Base-by-base conservation (phyloP, 140 eudicot genomes). In the Eryngium alpinum region DNA sequence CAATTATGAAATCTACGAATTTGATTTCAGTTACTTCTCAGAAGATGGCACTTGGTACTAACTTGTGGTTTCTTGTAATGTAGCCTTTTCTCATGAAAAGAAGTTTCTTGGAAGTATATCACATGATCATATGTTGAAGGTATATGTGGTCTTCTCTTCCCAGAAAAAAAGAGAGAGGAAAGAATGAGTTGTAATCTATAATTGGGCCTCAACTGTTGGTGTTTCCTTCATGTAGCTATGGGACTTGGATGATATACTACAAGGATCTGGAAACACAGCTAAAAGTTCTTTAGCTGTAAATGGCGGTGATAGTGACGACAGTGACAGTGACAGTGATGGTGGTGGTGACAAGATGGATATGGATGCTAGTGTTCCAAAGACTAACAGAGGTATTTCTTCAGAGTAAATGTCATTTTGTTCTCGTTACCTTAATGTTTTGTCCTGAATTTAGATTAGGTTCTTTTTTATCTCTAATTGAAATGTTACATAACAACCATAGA, bases 51-150 rank as follows among this genome's bases (percentile, higher is more conserved):
- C 46, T 38, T 49, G 63, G 44, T 75, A 15, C 81, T 84, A 33
- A 83, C 77, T 14, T 19, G 57, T 34, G 69, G n/a, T 60, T n/a
- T 77, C n/a, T 46, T 73, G 38, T 44, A 77, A 31, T 84, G 84
- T 80, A 95, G 99, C 98, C 18, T 91, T 95, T 87, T 95, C 99
- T 49, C 97, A 93, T 77, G 99, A 95, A 84, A 93, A 86, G 82
- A 95, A 93, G 96, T 86, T 84, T 86, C 99, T 95, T 82, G 97
- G 98, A 66, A 95, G 99, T 87, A 85, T 90, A 82, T 95, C 99
- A 76, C 99, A 95, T 82, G 99, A 95, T 83, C 66, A 88, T 6
- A 87, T 82, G 76, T 83, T 95, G 70, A 95, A 95, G 98, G 99
- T 91, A 34, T 91, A 34, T 49, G 82, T 15, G 33, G 49, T 60